phyloP scores from a whole-genome alignment of 805 yeast species.

The Metschnikowia reukaufii region DNA sequence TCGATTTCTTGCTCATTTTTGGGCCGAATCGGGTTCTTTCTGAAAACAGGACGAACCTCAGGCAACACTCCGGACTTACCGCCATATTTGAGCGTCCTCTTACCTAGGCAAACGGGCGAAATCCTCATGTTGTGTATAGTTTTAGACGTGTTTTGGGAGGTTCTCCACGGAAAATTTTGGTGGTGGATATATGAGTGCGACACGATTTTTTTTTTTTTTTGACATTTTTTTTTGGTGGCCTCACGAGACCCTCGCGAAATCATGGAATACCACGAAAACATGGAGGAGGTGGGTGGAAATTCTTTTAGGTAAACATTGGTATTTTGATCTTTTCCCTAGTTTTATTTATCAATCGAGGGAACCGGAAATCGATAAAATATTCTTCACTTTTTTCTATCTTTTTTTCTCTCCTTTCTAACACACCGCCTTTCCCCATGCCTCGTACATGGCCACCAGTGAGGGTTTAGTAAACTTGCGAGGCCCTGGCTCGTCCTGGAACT shows the following conservation, averaged over 20 bases:
- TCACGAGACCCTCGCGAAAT: background rate
- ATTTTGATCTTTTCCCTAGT: no score
- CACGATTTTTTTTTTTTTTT: background rate
- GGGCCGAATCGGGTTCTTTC: slow-evolving; percentile 57
- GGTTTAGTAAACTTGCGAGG: slow-evolving; percentile 52
- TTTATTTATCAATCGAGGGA: no score
- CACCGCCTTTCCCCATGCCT: slow-evolving; percentile 51
- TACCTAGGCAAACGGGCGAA: slow-evolving; percentile 40
- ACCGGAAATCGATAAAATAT: no score
- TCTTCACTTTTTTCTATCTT: background rate
- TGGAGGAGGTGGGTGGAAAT: no score
- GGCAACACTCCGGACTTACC: slow-evolving; percentile 85
- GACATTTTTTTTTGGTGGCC: background rate
- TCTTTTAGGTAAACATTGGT: no score
- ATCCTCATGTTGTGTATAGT: slow-evolving; percentile 12
- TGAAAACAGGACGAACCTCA: slow-evolving; percentile 70
- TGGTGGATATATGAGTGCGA: slow-evolving; percentile 5
- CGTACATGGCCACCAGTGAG: slow-evolving; percentile 51
- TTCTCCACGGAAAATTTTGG: slow-evolving; percentile 9
- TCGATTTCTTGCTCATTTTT: slow-evolving; percentile 42
- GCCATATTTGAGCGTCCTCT: slow-evolving; percentile 50
- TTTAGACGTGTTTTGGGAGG: background rate
- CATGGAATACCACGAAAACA: no score
- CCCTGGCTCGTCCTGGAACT: slow-evolving; percentile 46
- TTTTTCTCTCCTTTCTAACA: background rate